Evolutionary conservation across 2,329 filamentous ascomycete genomes (phyloP).

Genomic region (Akanthomyces uredinophilus): DNA sequence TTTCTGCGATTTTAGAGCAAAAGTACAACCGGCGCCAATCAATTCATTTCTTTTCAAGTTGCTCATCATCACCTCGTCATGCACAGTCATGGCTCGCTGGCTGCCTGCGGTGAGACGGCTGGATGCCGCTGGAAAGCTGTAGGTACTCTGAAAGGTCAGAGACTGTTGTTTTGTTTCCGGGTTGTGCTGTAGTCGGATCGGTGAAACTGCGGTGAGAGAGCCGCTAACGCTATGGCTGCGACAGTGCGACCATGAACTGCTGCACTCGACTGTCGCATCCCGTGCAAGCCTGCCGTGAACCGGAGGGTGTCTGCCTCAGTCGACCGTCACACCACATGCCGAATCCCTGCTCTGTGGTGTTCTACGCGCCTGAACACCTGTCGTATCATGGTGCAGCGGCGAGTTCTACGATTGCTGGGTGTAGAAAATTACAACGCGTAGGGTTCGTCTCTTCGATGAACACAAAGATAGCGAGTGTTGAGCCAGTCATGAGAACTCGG

Average conservation of each 20-base stretch:
- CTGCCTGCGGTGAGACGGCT: background rate
- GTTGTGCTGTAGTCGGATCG: background rate
- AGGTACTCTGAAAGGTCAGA: too few relatives aligned
- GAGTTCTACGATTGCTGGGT: background rate
- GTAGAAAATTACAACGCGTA: background rate
- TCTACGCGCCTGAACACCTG: background rate
- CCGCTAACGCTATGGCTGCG: background rate
- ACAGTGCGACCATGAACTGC: background rate
- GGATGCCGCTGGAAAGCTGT: too few relatives aligned
- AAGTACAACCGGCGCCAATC: slow-evolving; percentile 1
- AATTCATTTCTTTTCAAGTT: background rate
- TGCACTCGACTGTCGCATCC: background rate
- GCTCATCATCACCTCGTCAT: background rate
- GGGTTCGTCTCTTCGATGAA: background rate
- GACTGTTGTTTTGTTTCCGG: too few relatives aligned
- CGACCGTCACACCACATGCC: too few relatives aligned
- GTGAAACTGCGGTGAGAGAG: background rate
- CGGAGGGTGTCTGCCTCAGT: background rate
- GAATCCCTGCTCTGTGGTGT: background rate
- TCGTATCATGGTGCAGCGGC: background rate
- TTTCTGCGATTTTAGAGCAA: slow-evolving; percentile 1
- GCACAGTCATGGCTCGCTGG: background rate
- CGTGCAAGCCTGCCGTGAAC: background rate
- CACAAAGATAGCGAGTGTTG: too few relatives aligned
- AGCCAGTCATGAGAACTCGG: background rate